Conservation (phyloP, 176 grass and related monocot genomes). For the Eragrostis curvula region DNA sequence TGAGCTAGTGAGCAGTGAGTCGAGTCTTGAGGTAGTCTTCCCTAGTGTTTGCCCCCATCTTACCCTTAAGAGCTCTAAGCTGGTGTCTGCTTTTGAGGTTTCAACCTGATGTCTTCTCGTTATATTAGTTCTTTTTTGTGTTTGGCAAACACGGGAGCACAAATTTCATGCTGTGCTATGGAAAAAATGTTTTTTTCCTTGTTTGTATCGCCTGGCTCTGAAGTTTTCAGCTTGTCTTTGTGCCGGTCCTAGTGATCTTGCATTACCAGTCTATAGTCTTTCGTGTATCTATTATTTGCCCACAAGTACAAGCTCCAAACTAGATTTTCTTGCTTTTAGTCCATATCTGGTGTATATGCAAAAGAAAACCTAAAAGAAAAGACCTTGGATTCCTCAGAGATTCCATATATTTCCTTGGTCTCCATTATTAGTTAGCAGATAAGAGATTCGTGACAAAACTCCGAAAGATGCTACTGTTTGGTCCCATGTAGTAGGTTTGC, state of each 20-base stretch:
- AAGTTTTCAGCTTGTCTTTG: neutral
- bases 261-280: constrained; percentile 5
- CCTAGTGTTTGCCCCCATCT: neutral
- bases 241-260: neutral
- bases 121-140: no score
- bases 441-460: constrained; percentile 51
- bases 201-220: neutral
- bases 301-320: neutral
- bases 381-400: constrained; percentile 48
- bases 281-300: neutral
- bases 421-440: constrained; percentile 51
- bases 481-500: constrained; percentile 20
- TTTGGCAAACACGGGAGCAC: no score
- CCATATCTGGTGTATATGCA: constrained; percentile 19
- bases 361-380: constrained; percentile 42
- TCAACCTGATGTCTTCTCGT: constrained; percentile 11
- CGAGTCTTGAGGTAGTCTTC: neutral
- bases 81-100: constrained; percentile 3
- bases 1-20: neutral
- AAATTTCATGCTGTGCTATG: no score
- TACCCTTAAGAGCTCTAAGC: neutral
- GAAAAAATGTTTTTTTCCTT: neutral
- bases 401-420: constrained; percentile 41
- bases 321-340: neutral
- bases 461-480: constrained; percentile 61